Conservation (phyloP, 2,329 filamentous ascomycete genomes). For the Fusarium sp. region DNA sequence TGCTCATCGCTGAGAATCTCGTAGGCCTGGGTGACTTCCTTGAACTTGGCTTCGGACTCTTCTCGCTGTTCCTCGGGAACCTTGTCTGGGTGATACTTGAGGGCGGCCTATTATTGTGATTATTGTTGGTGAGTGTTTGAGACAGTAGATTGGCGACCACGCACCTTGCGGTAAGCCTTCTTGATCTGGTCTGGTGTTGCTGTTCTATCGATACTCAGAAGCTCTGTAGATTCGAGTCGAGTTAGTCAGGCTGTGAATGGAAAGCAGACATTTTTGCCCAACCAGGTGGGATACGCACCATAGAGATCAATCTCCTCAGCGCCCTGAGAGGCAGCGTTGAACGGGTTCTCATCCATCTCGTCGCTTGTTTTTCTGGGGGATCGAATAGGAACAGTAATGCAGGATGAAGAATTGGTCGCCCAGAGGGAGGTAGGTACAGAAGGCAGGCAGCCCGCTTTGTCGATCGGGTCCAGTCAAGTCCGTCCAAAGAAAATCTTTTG, state of each 20-base stretch:
- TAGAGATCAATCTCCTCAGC: conserved; percentile 70
- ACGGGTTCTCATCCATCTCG: conserved; percentile 41
- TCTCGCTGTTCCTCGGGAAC: conserved; percentile 86
- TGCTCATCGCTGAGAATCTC: conserved; percentile 98
- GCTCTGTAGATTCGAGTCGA: conserved; percentile 63
- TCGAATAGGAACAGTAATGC: conserved; percentile 38
- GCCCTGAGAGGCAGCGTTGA: conserved; percentile 42
- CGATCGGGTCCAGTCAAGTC: conserved; percentile 30
- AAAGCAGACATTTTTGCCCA: background rate
- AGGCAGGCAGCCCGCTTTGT: conserved; percentile 12
- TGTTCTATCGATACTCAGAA: conserved; percentile 79
- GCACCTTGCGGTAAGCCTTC: conserved; percentile 94
- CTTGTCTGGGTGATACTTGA: conserved; percentile 95
- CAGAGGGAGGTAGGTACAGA: background rate
- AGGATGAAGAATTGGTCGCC: conserved; percentile 44
- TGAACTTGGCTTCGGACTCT: conserved; percentile 92
- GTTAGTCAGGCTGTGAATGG: conserved; percentile 17
- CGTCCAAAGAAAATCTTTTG: conserved; percentile 42
- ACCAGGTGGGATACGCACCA: conserved; percentile 54
- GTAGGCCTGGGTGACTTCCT: conserved; percentile 92
- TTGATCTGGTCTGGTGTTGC: conserved; percentile 87
- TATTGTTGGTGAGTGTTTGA: conserved; percentile 19
- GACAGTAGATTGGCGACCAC: conserved; percentile 38
- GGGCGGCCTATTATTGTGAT: conserved; percentile 72
- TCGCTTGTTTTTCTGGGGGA: conserved; percentile 3